These are phyloP conservation scores for Daedaleopsis nitida DNA, from an alignment of 768 basidiomycete species.

Conservation along the genomic window DNA sequence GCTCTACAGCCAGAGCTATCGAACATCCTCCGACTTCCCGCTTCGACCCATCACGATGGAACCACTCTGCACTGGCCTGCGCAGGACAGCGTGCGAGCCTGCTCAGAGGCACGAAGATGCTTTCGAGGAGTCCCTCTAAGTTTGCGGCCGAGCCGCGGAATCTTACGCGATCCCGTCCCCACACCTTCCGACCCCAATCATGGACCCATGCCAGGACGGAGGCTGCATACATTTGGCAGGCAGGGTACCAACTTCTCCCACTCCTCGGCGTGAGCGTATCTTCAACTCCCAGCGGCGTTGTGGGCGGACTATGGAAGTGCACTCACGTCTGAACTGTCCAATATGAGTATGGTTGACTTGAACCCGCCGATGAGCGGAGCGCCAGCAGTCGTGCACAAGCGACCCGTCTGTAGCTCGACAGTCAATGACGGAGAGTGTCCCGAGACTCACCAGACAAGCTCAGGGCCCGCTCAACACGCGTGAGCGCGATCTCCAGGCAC, in stretches of 20 bases:
- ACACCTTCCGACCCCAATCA: slow-evolving; percentile 1
- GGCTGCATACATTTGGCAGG: background rate
- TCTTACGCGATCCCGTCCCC: slow-evolving; percentile 18
- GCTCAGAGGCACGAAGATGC: background rate
- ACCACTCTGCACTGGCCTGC: background rate
- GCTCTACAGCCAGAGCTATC: background rate
- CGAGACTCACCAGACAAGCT: no score
- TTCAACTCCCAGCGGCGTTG: background rate
- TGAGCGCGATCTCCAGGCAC: background rate
- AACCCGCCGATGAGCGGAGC: slow-evolving; percentile 1
- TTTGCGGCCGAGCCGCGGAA: background rate
- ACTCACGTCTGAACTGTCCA: background rate
- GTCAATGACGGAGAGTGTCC: no score
- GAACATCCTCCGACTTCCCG: background rate
- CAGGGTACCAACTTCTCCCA: background rate
- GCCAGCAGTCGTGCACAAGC: background rate
- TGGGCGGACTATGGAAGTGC: background rate
- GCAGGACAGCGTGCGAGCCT: background rate
- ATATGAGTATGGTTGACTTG: background rate
- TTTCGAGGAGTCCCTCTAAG: background rate
- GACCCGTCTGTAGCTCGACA: no score
- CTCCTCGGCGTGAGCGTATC: background rate
- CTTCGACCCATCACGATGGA: slow-evolving; percentile 12
- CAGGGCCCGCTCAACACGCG: no score
- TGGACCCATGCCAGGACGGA: background rate